Evolutionary conservation across 1,139 yeast genomes (phyloP), one percentile per base, ranked within the genome.

Genomic region (Taiozyma onychis): DNA sequence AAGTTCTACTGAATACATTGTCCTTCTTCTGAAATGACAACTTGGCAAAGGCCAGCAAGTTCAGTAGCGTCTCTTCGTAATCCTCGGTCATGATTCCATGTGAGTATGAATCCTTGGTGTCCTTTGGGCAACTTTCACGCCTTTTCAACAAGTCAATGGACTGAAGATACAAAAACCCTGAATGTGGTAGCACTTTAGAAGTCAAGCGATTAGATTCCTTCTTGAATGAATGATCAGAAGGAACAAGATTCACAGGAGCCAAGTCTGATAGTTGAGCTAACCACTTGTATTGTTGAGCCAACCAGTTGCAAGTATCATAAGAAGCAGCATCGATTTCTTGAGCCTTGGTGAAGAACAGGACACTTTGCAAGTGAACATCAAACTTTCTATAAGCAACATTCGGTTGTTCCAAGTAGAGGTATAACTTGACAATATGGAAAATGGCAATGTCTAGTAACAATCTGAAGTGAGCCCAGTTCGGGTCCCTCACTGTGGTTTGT

Each of bases 301-400:
- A 56, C 77, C 77, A 73, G 43, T 56, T 53, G 49, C 71, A 53
- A 65, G 72, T 59, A 66, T 78, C n/a, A 48, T 59, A 68, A 3
- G 68, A 62, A n/a, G 61, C 59, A 9, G 59, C 57, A 10, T 53
- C 37, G 8, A 68, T 52, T 16, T 57, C 50, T 41, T 65, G 54
- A 14, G 44, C 27, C 18, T 66, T 62, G 13, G 69, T 51, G 21
- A 73, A 57, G n/a, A 66, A 62, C 3, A 68, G 52, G 1, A 75
- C 69, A 51, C 77, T 77, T 26, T 73, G 72, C 2, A 85, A 63
- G 66, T 88, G 96, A 9, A 79, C 71, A 43, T 75, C 74, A 61
- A 87, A 89, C 62, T 83, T 85, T 51, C 76, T 74, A 57, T 81
- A 77, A 0, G 90, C 88, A 41, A 72, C 59, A 41, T 82, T 72